Evolutionary conservation across 1,139 yeast species (phyloP).

Genomic region (Yamadazyma triangularis): DNA sequence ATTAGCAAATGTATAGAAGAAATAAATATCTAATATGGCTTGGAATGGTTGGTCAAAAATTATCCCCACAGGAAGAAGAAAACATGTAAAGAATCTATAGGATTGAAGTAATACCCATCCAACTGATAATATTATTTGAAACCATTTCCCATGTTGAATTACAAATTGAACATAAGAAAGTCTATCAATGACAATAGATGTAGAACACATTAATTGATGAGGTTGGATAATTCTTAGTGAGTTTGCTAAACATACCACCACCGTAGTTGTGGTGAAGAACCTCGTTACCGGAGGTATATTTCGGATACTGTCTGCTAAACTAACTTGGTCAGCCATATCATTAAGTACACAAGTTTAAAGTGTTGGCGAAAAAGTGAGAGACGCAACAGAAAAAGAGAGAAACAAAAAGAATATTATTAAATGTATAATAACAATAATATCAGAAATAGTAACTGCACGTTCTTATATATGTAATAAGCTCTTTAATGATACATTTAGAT

Average conservation of each 20-base stretch:
- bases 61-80: slow-evolving; percentile 39
- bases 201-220: slow-evolving; percentile 2
- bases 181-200: neutral
- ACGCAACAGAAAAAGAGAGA: too few species aligned
- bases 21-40: slow-evolving; percentile 50
- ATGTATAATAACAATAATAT: too few species aligned
- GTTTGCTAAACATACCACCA: slow-evolving; percentile 24
- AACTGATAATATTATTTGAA: neutral
- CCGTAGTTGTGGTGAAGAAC: slow-evolving; percentile 37
- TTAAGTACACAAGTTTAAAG: slow-evolving; percentile 67
- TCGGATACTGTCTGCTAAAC: slow-evolving; percentile 31
- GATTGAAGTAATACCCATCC: slow-evolving; percentile 18
- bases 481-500: too few species aligned
- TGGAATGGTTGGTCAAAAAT: slow-evolving; percentile 34
- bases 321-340: slow-evolving; percentile 63
- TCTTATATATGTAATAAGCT: too few species aligned
- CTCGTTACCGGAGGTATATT: slow-evolving; percentile 46
- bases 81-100: slow-evolving; percentile 47
- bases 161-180: neutral
- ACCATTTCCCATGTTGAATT: neutral
- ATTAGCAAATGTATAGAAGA: slow-evolving; percentile 53
- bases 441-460: too few species aligned
- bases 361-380: too few species aligned
- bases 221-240: slow-evolving; percentile 16
- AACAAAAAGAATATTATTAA: too few species aligned